Conservation (phyloP, 2,329 filamentous ascomycete genomes). For the Simplicillium sp. region DNA sequence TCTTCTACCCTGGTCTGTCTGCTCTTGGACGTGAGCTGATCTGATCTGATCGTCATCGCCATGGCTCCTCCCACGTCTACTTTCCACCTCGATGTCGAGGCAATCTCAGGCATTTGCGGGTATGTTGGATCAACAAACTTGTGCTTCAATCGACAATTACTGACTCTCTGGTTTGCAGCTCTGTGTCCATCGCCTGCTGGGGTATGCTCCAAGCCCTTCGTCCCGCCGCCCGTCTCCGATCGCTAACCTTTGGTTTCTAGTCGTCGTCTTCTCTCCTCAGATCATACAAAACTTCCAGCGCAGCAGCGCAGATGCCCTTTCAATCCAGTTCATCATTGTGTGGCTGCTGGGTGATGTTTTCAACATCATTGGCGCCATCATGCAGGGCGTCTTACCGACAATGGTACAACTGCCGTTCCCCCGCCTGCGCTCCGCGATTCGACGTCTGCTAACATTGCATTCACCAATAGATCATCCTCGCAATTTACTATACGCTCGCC, state of each 20-base stretch:
- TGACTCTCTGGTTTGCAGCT: slow-evolving; percentile 38
- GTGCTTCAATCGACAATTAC: slow-evolving; percentile 7
- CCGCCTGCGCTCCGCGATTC: background rate
- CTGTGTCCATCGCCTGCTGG: slow-evolving; percentile 96
- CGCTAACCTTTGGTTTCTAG: slow-evolving; percentile 21
- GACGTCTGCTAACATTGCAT: slow-evolving; percentile 1
- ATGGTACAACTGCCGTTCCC: slow-evolving; percentile 50
- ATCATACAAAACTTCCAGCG: slow-evolving; percentile 92
- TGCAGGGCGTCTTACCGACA: slow-evolving; percentile 86
- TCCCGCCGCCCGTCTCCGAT: background rate
- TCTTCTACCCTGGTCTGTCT: no score
- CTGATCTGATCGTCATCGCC: slow-evolving; percentile 6
- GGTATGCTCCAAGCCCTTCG: slow-evolving; percentile 17
- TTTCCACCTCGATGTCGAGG: slow-evolving; percentile 75
- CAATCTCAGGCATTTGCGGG: slow-evolving; percentile 87
- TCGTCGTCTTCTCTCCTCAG: slow-evolving; percentile 94
- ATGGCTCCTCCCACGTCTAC: slow-evolving; percentile 47
- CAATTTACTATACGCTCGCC: slow-evolving; percentile 85
- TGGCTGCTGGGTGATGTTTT: slow-evolving; percentile 95
- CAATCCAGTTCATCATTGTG: slow-evolving; percentile 82
- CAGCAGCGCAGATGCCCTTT: slow-evolving; percentile 76
- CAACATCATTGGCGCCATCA: slow-evolving; percentile 85
- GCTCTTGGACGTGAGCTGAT: no score
- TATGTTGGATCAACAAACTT: slow-evolving; percentile 25
- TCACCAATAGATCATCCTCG: slow-evolving; percentile 63